Conservation (phyloP, 192 early-diverging fungal species). For the Coemansia biformis region DNA sequence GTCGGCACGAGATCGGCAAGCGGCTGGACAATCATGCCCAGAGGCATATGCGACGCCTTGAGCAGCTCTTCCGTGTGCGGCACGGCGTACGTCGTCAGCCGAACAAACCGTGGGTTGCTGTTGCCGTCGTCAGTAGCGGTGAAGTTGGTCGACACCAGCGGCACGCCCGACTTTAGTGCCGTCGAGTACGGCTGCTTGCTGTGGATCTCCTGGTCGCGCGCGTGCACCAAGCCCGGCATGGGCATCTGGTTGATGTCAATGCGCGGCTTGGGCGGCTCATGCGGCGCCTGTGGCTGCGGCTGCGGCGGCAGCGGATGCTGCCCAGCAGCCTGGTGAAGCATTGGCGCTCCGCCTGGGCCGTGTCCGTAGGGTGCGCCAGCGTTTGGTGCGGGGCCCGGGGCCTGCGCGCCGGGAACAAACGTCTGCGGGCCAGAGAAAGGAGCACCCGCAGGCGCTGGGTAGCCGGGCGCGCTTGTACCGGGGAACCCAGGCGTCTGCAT, state of each 20-base stretch:
- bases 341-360: constrained; percentile 14
- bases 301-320: constrained; percentile 21
- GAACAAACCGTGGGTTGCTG: constrained; percentile 84
- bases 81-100: constrained; percentile 82
- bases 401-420: constrained; percentile 42
- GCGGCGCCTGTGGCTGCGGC: constrained; percentile 30
- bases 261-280: constrained; percentile 49
- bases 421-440: constrained; percentile 34
- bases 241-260: constrained; percentile 97
- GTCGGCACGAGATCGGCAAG: constrained; percentile 73
- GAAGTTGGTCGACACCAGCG: constrained; percentile 76
- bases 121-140: constrained; percentile 88
- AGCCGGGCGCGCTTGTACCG: too few species aligned
- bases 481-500: too few species aligned
- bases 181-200: constrained; percentile 68
- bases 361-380: constrained; percentile 19
- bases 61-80: constrained; percentile 78
- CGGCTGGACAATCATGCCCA: constrained; percentile 88
- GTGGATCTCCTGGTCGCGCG: constrained; percentile 70
- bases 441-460: constrained; percentile 27
- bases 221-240: constrained; percentile 78
- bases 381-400: constrained; percentile 23
- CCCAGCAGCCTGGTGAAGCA: not conserved
- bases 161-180: constrained; percentile 60
- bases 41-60: constrained; percentile 70